Evolutionary conservation across 1,139 yeast genomes (phyloP).

Genomic region (Hemisphaericaspora subhashii): DNA sequence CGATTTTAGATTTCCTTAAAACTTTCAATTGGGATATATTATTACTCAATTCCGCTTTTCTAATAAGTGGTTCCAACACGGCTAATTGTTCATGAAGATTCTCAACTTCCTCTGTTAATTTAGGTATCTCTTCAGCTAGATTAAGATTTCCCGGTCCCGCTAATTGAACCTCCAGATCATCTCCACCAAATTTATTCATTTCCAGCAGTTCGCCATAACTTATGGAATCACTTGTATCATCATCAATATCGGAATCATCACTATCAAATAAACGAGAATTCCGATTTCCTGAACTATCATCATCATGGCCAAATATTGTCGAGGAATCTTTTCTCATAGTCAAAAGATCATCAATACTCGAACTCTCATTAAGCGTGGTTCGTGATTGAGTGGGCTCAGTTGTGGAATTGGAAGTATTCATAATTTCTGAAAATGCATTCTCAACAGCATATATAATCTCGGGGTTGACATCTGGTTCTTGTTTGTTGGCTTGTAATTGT

Average conservation of each 20-base stretch:
- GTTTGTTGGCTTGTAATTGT: conserved; percentile 1
- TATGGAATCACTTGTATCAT: conserved; percentile 34
- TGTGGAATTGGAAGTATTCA: conserved; percentile 25
- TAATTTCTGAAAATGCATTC: conserved; percentile 66
- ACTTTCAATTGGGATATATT: conserved; percentile 69
- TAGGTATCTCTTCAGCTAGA: conserved; percentile 63
- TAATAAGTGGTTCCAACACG: conserved; percentile 63
- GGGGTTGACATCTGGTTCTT: conserved; percentile 27
- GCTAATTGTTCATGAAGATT: conserved; percentile 60
- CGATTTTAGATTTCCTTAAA: conserved; percentile 61
- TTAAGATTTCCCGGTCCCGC: conserved; percentile 74
- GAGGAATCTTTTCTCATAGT: conserved; percentile 32
- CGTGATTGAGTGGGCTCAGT: conserved; percentile 8
- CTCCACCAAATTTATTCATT: conserved; percentile 1
- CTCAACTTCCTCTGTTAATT: conserved; percentile 57
- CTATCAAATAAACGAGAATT: conserved; percentile 34
- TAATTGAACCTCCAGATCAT: conserved; percentile 19
- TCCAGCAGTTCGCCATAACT: conserved; percentile 17
- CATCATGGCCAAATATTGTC: conserved; percentile 25
- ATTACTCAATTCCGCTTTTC: conserved; percentile 82
- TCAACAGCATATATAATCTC: conserved; percentile 66
- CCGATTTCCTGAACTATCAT: conserved; percentile 16
- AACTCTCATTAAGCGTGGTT: conserved; percentile 4
- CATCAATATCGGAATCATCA: conserved; percentile 36
- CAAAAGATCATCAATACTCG: conserved; percentile 12